Conservation (phyloP, 768 basidiomycete species). For the Clitopilus hobsonii region DNA sequence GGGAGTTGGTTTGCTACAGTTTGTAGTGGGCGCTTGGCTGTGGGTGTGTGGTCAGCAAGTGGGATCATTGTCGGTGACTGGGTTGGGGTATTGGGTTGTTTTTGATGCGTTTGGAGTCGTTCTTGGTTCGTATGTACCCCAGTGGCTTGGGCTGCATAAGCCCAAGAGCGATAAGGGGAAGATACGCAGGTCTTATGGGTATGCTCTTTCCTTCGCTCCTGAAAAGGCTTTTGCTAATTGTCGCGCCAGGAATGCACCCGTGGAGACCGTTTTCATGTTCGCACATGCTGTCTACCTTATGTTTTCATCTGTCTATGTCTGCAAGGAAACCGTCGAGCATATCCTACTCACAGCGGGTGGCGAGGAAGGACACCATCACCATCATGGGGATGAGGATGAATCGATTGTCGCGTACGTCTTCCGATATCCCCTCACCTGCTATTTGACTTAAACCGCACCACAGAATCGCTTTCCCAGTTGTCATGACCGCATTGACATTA, state of each 20-base stretch:
- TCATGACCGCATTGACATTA: conserved; percentile 51
- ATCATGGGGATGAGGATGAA: conserved; percentile 54
- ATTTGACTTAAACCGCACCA: conserved; percentile 44
- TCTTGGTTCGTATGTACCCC: conserved; percentile 40
- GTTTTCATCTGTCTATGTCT: conserved; percentile 93
- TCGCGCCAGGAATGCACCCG: conserved; percentile 50
- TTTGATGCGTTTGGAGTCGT: conserved; percentile 88
- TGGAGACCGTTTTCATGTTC: conserved; percentile 73
- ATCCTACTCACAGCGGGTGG: conserved; percentile 63
- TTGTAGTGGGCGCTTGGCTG: conserved; percentile 63
- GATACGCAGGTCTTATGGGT: conserved; percentile 61
- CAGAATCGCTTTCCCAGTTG: conserved; percentile 67
- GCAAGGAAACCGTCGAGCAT: conserved; percentile 96
- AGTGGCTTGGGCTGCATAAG: conserved; percentile 28
- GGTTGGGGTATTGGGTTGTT: conserved; percentile 93
- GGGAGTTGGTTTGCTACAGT: conserved; percentile 37
- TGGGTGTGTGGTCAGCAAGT: conserved; percentile 90
- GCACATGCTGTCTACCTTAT: conserved; percentile 91
- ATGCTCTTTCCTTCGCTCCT: conserved; percentile 10
- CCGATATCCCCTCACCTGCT: not conserved
- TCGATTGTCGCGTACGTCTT: conserved; percentile 31
- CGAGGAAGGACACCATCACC: conserved; percentile 58
- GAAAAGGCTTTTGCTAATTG: conserved; percentile 3
- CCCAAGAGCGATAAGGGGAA: conserved; percentile 23
- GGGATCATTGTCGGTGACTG: conserved; percentile 84